Conservation (phyloP, 106 monocot genomes). For the Triglochin maritima region DNA sequence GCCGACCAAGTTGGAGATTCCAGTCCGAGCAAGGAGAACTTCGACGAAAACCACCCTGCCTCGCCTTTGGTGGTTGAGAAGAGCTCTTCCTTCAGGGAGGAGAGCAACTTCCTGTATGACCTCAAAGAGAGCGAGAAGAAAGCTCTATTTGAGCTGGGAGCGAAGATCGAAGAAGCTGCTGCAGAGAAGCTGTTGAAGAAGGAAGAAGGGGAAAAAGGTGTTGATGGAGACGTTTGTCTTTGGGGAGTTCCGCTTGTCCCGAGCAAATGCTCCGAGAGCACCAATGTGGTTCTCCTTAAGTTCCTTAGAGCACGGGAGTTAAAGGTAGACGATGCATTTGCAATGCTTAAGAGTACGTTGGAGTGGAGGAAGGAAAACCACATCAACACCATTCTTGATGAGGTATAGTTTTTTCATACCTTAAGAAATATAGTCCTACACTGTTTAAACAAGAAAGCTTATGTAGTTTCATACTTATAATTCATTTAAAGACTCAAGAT, state of each 20-base stretch:
- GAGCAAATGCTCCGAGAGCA: slow-evolving; percentile 34
- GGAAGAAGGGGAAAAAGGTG: neutral
- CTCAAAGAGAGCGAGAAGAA: slow-evolving; percentile 65
- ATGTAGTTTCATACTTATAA: no score
- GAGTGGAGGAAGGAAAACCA: slow-evolving; percentile 43
- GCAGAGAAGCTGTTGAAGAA: slow-evolving; percentile 33
- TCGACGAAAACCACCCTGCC: no score
- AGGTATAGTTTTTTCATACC: neutral
- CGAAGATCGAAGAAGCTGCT: slow-evolving; percentile 49
- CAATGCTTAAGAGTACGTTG: slow-evolving; percentile 53
- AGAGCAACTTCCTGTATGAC: slow-evolving; percentile 66
- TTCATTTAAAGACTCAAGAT: no score
- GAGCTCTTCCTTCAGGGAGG: slow-evolving; percentile 57
- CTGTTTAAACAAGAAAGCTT: no score
- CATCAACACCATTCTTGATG: slow-evolving; percentile 36
- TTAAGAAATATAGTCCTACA: no score
- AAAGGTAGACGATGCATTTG: slow-evolving; percentile 57
- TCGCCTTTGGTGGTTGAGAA: slow-evolving; percentile 22
- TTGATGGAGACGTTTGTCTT: slow-evolving; percentile 15
- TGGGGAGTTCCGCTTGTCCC: slow-evolving; percentile 62
- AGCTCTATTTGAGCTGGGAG: slow-evolving; percentile 53
- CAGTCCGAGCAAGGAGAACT: no score
- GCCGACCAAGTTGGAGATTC: no score
- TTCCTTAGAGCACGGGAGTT: slow-evolving; percentile 79
- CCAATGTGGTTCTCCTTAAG: slow-evolving; percentile 61